These are phyloP conservation scores for Boletus rubescentipes DNA, from an alignment of 768 basidiomycete genomes.

Conservation along the genomic window DNA sequence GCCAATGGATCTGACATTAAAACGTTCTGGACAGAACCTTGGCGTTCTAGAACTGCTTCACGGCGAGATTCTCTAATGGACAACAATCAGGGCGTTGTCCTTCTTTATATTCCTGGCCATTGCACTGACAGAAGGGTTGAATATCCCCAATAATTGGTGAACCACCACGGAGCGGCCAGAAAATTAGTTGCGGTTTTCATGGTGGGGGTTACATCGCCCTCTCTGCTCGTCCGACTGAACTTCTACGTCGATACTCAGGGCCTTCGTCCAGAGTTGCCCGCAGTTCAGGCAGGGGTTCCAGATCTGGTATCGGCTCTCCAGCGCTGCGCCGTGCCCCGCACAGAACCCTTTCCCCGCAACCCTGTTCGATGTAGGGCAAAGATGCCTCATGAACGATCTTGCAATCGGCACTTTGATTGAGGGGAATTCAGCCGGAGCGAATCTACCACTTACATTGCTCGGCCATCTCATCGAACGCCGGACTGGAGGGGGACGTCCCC, in stretches of 20 bases:
- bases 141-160: conserved; percentile 19
- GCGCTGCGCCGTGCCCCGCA: conserved; percentile 39
- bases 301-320: conserved; percentile 64
- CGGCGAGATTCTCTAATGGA: conserved; percentile 26
- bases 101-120: conserved; percentile 21
- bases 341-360: conserved; percentile 67
- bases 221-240: conserved; percentile 28
- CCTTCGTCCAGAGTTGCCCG: conserved; percentile 41
- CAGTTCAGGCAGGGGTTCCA: conserved; percentile 48
- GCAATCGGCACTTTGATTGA: conserved; percentile 54
- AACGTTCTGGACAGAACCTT: conserved; percentile 23
- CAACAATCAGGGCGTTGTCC: conserved; percentile 19
- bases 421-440: conserved; percentile 72
- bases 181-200: conserved; percentile 35
- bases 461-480: conserved; percentile 56
- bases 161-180: conserved; percentile 27
- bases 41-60: conserved; percentile 20
- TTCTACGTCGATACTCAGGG: conserved; percentile 41
- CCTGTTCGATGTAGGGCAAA: conserved; percentile 62
- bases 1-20: conserved; percentile 14
- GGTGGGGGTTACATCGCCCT: conserved; percentile 22
- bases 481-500: conserved; percentile 5
- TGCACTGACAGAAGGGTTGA: conserved; percentile 20
- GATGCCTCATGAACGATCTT: conserved; percentile 58
- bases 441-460: conserved; percentile 58